phyloP scores from a whole-genome alignment of 2,329 filamentous ascomycete species.

The Monosporascus sp. region DNA sequence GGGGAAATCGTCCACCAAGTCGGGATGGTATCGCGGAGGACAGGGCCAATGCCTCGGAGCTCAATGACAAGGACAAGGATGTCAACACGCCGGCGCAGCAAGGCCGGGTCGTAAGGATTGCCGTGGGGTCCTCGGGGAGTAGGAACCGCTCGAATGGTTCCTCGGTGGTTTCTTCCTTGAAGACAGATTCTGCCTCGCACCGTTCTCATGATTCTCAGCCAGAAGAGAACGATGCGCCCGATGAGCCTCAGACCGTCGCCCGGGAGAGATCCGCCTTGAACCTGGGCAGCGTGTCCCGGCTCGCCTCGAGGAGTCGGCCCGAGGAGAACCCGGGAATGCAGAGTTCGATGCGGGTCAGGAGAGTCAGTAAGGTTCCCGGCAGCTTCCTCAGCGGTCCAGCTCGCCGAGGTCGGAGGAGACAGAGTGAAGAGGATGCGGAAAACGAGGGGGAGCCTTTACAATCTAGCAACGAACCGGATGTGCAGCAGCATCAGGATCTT shows the following conservation, averaged over 20 bases:
- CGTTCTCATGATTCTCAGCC: constrained; percentile 18
- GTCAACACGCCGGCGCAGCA: constrained; percentile 51
- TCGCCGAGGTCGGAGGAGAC: constrained; percentile 64
- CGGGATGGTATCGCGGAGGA: constrained; percentile 39
- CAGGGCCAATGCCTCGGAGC: constrained; percentile 28
- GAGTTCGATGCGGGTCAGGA: constrained; percentile 72
- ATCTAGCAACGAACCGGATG: constrained; percentile 38
- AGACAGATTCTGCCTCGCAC: constrained; percentile 31
- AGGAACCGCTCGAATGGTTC: constrained; percentile 31
- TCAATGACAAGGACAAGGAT: constrained; percentile 29
- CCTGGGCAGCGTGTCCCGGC: constrained; percentile 50
- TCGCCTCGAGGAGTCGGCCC: constrained; percentile 44
- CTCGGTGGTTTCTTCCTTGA: constrained; percentile 30
- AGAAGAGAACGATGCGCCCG: constrained; percentile 40
- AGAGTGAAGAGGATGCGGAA: constrained; percentile 62
- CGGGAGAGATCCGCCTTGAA: constrained; percentile 42
- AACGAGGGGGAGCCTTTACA: constrained; percentile 36
- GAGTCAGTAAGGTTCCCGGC: constrained; percentile 69
- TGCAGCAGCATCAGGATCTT: constrained; percentile 30
- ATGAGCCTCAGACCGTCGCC: constrained; percentile 46
- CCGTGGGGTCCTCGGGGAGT: constrained; percentile 46
- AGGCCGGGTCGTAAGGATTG: constrained; percentile 51
- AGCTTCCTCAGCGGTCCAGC: constrained; percentile 78
- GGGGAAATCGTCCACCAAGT: constrained; percentile 34
- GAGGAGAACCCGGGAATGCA: constrained; percentile 64